A percentile compares a stretch with the other conserved stretches of the same genome.
Evolutionary conservation across 805 yeast genomes (phyloP).

Genomic region (Saturnispora diversa): DNA sequence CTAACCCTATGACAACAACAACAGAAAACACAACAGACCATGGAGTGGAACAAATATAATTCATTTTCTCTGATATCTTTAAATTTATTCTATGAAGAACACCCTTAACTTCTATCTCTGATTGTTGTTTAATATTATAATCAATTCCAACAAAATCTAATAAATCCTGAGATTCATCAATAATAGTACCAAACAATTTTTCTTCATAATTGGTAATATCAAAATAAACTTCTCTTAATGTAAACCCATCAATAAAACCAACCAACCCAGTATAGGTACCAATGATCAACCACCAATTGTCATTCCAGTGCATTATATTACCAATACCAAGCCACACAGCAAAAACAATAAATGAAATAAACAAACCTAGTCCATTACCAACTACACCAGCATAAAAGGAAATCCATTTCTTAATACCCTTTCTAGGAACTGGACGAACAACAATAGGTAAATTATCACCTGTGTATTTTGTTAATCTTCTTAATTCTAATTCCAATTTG

Average conservation of each 20-base stretch:
- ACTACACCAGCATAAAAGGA: constrained; percentile 34
- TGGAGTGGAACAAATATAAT: constrained; percentile 27
- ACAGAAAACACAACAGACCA: constrained; percentile 28
- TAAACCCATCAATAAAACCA: constrained; percentile 38
- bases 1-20: constrained; percentile 25
- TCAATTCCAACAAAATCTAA: constrained; percentile 24
- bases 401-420: constrained; percentile 14
- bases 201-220: constrained; percentile 21
- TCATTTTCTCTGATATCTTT: constrained; percentile 21
- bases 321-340: constrained; percentile 34
- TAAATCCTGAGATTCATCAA: constrained; percentile 28
- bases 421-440: constrained; percentile 23
- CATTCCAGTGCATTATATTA: constrained; percentile 28
- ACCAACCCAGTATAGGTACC: constrained; percentile 40
- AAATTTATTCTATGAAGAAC: constrained; percentile 7
- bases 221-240: constrained; percentile 32
- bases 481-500: constrained; percentile 23
- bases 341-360: constrained; percentile 30
- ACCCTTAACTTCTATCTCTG: constrained; percentile 5
- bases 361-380: constrained; percentile 36
- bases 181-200: constrained; percentile 22
- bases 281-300: constrained; percentile 39
- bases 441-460: constrained; percentile 22
- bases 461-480: background rate
- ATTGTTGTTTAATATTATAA: background rate